These are phyloP conservation scores for Plasmodium knowlesi DNA, from an alignment of 169 alveolate species.

Conservation along the genomic window DNA sequence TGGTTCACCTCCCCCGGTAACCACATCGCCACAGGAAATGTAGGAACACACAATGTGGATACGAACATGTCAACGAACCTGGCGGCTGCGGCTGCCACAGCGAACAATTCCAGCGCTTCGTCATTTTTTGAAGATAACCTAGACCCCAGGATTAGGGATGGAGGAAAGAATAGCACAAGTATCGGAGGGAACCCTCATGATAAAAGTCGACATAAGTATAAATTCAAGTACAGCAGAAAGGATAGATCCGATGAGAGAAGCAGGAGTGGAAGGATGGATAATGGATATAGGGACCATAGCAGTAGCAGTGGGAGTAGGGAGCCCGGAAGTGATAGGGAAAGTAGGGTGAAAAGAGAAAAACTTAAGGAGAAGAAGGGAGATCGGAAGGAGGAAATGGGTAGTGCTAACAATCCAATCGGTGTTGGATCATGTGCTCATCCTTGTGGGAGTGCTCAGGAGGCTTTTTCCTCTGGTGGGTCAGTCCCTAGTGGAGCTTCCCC, in stretches of 20 bases:
- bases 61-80: background rate
- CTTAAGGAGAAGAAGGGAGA: background rate
- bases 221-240: background rate
- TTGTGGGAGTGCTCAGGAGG: background rate
- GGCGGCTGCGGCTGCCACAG: background rate
- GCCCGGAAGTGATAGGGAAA: background rate
- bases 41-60: background rate
- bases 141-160: background rate
- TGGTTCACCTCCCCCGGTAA: constrained; percentile 17
- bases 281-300: background rate
- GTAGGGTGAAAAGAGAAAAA: background rate
- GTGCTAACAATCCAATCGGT: background rate
- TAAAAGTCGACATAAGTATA: background rate
- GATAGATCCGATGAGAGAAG: background rate
- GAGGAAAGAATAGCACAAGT: background rate
- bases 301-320: background rate
- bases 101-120: background rate
- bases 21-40: background rate
- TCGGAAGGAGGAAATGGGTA: background rate
- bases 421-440: background rate
- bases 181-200: background rate
- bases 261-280: background rate
- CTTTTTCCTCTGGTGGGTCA: too few relatives aligned
- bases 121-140: background rate
- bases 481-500: too few relatives aligned